Base-by-base conservation (phyloP, 495 filamentous ascomycete species). In the Talaromyces adpressus region DNA sequence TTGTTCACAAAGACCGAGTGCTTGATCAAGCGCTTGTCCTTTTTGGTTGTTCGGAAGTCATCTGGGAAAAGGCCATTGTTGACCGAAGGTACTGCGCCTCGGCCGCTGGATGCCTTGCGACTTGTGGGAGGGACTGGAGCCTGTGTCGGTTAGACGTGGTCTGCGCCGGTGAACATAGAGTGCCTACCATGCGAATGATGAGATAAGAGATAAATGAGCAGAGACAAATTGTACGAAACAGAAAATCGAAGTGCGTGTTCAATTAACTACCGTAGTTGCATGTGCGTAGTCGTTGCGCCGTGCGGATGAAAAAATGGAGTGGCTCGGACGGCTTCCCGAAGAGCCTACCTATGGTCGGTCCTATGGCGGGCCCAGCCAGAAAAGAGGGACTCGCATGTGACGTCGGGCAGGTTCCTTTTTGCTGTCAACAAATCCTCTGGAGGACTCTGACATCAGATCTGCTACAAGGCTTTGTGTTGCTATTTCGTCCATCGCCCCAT, bases 1-100 rank as follows among this genome's bases (percentile, higher is more conserved):
- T 86, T 87, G 8, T 84, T 85, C 29, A 96, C 75, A 70, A 96
- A 89, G 29, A 85, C 71, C 4, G 87, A 84, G 77, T 89, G 89
- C 68, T 91, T 92, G 68, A 93, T 88, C 30, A 74, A 70, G 11
- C 85, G 89, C 74, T 92, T 94, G 75, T 91, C 89, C 69, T 82
- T 85, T 73, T 96, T 96, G 59, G 81, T 81, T 65, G 82, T 83
- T 59, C 83, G 78, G 72, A 89, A 89, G 5, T 77, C 76, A 66
- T 79, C 73, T 59, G 69, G 62, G 57, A 79, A 75, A 3, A 69
- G 61, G 51, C 63, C 63, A 16, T 71, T 63, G 52, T 71, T 72
- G 63, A 67, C 60, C 4, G 72, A 65, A 12, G 67, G 62, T 7
- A 67, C 58, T 29, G 67, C 69, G 59, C 68, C 65, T 66, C 65